A percentile compares a stretch with the other conserved stretches of the same genome.
Conservation (phyloP, 2,329 filamentous ascomycete species). For the Myrmaecium sp. region DNA sequence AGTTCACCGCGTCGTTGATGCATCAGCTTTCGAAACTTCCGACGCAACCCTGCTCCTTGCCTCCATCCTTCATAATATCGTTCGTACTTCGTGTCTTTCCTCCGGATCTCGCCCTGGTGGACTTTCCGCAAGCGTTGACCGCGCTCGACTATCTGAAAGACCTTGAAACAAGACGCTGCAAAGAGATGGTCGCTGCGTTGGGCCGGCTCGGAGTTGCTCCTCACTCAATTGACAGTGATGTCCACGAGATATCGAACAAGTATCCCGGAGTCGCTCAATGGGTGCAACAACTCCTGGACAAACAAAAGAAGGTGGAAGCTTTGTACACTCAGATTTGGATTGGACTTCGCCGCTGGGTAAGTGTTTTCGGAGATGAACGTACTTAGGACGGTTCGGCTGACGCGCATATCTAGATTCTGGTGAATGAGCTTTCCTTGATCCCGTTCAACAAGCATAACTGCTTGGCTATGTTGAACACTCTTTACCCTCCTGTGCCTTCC, state of each 20-base stretch:
- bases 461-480: conserved; percentile 50
- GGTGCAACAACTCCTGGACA: conserved; percentile 33
- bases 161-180: conserved; percentile 32
- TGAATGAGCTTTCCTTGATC: conserved; percentile 45
- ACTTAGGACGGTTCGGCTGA: too few relatives aligned
- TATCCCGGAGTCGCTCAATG: conserved; percentile 39
- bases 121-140: conserved; percentile 48
- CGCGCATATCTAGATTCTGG: conserved; percentile 42
- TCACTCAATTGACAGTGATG: conserved; percentile 28
- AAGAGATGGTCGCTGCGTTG: conserved; percentile 38
- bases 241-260: conserved; percentile 30
- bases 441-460: conserved; percentile 50
- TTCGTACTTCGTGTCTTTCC: conserved; percentile 46
- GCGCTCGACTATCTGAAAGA: conserved; percentile 50
- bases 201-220: conserved; percentile 35
- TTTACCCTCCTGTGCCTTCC: conserved; percentile 40
- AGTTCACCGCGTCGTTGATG: conserved; percentile 34
- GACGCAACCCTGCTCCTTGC: conserved; percentile 43
- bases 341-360: conserved; percentile 45
- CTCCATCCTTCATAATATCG: conserved; percentile 43
- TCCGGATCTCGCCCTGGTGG: conserved; percentile 37
- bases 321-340: conserved; percentile 45
- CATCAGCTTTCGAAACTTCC: conserved; percentile 41
- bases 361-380: conserved; percentile 8
- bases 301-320: conserved; percentile 18